Base-by-base conservation (phyloP, 768 basidiomycete species). In the Porphyrellus cyaneotinctus region DNA sequence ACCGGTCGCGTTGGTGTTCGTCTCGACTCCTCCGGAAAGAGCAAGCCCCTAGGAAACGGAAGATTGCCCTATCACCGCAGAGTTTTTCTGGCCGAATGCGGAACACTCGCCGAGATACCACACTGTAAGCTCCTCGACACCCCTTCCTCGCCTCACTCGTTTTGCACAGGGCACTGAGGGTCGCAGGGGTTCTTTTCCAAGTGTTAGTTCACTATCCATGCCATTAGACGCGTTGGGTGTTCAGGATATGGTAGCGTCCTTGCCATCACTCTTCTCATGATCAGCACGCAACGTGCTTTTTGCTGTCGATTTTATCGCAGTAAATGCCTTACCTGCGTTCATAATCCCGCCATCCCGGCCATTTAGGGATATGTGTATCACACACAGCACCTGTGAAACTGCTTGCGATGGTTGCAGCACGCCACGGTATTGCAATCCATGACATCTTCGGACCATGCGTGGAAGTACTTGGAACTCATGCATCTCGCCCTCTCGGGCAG, bases 1-100 rank as follows among this genome's bases (percentile, higher is more conserved):
- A 36, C 41, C 45, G 1, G 18, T 39, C 6, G 60, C 61, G 10
- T 38, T 64, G 36, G 37, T 64, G 6, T 48, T 62, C 0, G 7
- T 8, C 9, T 47, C 32, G 2, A 1, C 5, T 1, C n/a, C 48
- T 26, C 9, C 5, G 4, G n/a, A 22, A 52, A 22, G 26, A 49
- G 13, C 20, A 5, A 12, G 4, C 13, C 24, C 8, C 13, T 7
- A 2, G 17, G 7, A 47, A 52, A 9, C 52, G 50, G 17, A 63
- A 58, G 43, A 54, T 17, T 23, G 18, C 32, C 1, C 41, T 51
- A 0, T 35, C 61, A 22, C 62, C 58, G 0, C 52, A n/a, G 30
- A 49, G 48, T 42, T 46, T 43, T 20, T 48, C 53, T 0, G 30
- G 23, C n/a, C 50, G 28, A 45, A 36, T 13, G 23, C 39, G 22